phyloP scores from a whole-genome alignment of 2,329 filamentous ascomycete genomes.

The Penicillium sclerotigenum region DNA sequence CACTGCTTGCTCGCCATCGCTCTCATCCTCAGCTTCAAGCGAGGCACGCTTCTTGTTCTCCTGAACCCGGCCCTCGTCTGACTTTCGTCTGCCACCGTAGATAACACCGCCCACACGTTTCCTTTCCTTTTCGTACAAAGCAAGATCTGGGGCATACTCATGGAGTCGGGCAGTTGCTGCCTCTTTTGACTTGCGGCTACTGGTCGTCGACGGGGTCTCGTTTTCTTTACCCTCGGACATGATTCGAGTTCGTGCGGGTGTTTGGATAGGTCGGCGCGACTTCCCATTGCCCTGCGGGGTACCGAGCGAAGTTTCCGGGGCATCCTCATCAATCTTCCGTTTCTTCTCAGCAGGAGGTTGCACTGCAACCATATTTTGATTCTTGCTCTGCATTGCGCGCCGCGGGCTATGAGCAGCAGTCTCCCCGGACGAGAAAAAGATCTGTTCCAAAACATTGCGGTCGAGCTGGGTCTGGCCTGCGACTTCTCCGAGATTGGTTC shows the following conservation, averaged over 20 bases:
- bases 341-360: conserved; percentile 23
- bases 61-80: conserved; percentile 38
- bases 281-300: conserved; percentile 30
- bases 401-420: conserved; percentile 17
- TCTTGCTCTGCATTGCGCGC: conserved; percentile 36
- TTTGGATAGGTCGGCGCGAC: conserved; percentile 42
- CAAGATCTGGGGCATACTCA: conserved; percentile 76
- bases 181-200: conserved; percentile 82
- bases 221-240: conserved; percentile 72
- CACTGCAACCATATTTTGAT: conserved; percentile 32
- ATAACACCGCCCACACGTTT: conserved; percentile 71
- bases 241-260: conserved; percentile 53
- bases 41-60: conserved; percentile 45
- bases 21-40: conserved; percentile 48
- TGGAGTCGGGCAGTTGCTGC: conserved; percentile 76
- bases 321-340: conserved; percentile 17
- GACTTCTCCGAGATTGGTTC: conserved; percentile 89
- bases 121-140: conserved; percentile 87
- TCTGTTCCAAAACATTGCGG: conserved; percentile 66
- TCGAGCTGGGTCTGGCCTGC: conserved; percentile 87
- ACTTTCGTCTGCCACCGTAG: conserved; percentile 54
- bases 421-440: conserved; percentile 53
- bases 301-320: conserved; percentile 17
- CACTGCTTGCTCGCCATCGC: conserved; percentile 53
- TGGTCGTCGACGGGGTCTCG: conserved; percentile 71